Evolutionary conservation across 495 filamentous ascomycete species (phyloP), one percentile per base, ranked within the genome.

Genomic region (Trichocladium antarcticum): DNA sequence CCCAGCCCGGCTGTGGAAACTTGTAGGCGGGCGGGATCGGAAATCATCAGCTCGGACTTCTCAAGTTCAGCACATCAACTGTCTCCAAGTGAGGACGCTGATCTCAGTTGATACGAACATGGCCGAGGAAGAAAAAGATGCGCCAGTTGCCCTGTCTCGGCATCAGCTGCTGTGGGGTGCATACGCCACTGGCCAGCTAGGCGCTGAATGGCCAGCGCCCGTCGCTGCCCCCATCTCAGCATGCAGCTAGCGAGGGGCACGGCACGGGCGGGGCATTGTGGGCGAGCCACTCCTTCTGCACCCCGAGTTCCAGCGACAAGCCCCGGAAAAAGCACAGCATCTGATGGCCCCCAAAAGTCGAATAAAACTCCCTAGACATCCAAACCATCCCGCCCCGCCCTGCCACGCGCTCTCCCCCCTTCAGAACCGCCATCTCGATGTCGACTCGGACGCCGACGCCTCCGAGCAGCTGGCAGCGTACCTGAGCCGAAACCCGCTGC

Each of bases 171-270:
- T 29, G 27, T 29, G 27, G 27, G 27, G 27, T 29, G 27, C 5
- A 10, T 5, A 10, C 24, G 24, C 24, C 24, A 27, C 24, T 27
- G 24, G 8, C n/a, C 24, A 27, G 24, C 24, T n/a, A n/a, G 8
- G 24, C 24, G 24, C 24, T 27, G 4, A 27, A n/a, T n/a, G n/a
- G n/a, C n/a, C n/a, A n/a, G 24, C 24, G 8, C 8, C 24, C 24
- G 24, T 3, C 4, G 24, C 24, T n/a, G n/a, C 4, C 24, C 24
- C 24, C 24, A 27, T 27, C 24, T 27, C 22, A 31, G 45, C 35
- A 42, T 49, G 46, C 46, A 49, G 46, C 38, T 49, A 35, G 29
- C 37, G 46, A 49, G 45, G 37, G 17, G 45, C 6, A 15, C 15
- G 17, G 45, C 6, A 15, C 15, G 8, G 28, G 46, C 14, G 46